phyloP scores from a whole-genome alignment of 768 basidiomycete species.

The Postia placenta region DNA sequence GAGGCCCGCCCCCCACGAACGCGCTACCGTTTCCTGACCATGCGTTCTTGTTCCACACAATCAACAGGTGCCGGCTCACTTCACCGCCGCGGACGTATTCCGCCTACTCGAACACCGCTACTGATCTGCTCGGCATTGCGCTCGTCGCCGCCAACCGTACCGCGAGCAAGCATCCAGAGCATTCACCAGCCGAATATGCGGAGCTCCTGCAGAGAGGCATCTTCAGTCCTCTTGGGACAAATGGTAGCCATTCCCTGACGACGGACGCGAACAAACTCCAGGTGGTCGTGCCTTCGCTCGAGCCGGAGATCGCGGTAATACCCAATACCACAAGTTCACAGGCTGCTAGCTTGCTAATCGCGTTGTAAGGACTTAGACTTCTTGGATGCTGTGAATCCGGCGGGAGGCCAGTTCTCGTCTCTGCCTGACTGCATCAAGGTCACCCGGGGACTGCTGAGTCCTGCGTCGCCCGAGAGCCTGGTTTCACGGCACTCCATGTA shows the following conservation, averaged over 20 bases:
- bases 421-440: constrained; percentile 38
- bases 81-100: constrained; percentile 39
- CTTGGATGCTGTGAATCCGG: constrained; percentile 33
- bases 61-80: constrained; percentile 33
- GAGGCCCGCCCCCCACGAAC: constrained; percentile 24
- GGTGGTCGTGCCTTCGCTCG: constrained; percentile 34
- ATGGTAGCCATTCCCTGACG: constrained; percentile 36
- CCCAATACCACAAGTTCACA: neutral
- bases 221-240: constrained; percentile 41
- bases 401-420: constrained; percentile 47
- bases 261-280: constrained; percentile 30
- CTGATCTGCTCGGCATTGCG: constrained; percentile 28
- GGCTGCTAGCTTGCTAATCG: neutral
- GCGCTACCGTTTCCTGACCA: constrained; percentile 27
- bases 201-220: constrained; percentile 43
- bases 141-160: constrained; percentile 27
- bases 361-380: constrained; percentile 32
- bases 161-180: neutral
- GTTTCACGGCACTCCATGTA: constrained; percentile 18
- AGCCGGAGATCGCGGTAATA: constrained; percentile 29
- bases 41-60: constrained; percentile 28
- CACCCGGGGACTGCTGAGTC: constrained; percentile 41
- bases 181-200: constrained; percentile 20
- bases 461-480: constrained; percentile 21
- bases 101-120: constrained; percentile 36